Base-by-base conservation (phyloP, 1,284 basidiomycete species). In the Ustilago lituana region DNA sequence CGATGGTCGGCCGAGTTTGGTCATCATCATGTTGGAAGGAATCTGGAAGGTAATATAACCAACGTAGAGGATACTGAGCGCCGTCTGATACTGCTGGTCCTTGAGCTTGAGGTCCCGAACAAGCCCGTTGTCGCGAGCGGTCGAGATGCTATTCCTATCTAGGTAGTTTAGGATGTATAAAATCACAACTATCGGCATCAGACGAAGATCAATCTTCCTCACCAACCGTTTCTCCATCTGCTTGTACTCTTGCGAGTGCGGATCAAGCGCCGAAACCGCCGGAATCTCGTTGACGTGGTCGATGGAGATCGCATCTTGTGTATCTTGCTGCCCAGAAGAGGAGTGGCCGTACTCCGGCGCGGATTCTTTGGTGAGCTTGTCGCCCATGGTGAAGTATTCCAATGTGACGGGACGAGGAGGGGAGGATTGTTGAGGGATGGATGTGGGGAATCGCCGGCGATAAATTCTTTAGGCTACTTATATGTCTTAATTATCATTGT, bases 1-100 rank as follows among this genome's bases (percentile, higher is more conserved):
- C 12, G 77, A 73, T 3, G 80, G 80, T n/a, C 69, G 41, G 20
- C 71, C 73, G 31, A 80, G 65, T 37, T 72, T 76, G 32, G 78
- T 67, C 65, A 82, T 70, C 45, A 83, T 33, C 67, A 80, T 63
- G 56, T 82, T 82, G 31, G 79, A 90, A 15, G 89, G 90, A 47
- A 90, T 86, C 80, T 92, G 91, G 88, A 91, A 90, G 51, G 90
- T 81, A 65, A 90, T 88, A 74, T 92, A 92, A 23, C 90, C 90
- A 41, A 91, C 87, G 74, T 90, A 92, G 35, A 92, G 86, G 61
- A 91, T 87, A 20, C 88, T 88, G 27, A 93, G 82, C 22, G 91
- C 82, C 0, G 89, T 90, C 14, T 52, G 52, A 29, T 61, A 76
- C 31, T 76, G 41, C 5, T 39, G 61, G 48, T 45, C 75, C 64